A percentile compares a stretch with the other conserved stretches of the same genome.
Evolutionary conservation across 345 rosid genomes (phyloP).

Genomic region (Tarenaya hassleriana): DNA sequence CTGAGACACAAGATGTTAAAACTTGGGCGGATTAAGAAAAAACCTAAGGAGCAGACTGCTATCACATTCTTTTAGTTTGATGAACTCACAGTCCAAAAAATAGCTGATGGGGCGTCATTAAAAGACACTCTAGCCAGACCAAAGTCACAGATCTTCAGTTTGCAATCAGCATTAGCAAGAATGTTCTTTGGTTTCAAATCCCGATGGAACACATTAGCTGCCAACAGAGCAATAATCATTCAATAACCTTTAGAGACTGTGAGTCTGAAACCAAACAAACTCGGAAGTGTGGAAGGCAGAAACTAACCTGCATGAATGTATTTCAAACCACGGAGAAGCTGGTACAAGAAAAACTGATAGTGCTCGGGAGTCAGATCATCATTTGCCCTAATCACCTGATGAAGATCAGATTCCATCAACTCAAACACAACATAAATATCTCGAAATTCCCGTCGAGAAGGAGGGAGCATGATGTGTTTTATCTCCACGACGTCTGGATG

Average conservation of each 20-base stretch:
- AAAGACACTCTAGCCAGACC: conserved; percentile 95
- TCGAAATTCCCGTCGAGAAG: conserved; percentile 78
- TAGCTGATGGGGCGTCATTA: conserved; percentile 90
- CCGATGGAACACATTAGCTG: conserved; percentile 91
- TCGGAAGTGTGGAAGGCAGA: background rate
- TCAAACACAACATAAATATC: conserved; percentile 94
- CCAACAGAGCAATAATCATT: conserved; percentile 26
- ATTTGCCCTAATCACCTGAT: conserved; percentile 90
- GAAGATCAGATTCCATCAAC: conserved; percentile 97
- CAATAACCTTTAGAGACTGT: background rate
- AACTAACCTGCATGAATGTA: conserved; percentile 76
- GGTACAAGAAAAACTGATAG: conserved; percentile 86
- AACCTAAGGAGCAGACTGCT: conserved; percentile 3
- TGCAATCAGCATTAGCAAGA: conserved; percentile 95
- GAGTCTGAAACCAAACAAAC: background rate
- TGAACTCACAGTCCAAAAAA: conserved; percentile 87
- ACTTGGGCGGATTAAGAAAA: background rate
- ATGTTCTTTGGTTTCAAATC: conserved; percentile 97
- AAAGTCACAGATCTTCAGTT: conserved; percentile 93
- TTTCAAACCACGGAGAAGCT: conserved; percentile 93
- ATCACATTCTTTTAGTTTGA: conserved; percentile 1
- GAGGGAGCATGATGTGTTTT: conserved; percentile 96
- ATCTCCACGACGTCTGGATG: conserved; percentile 92
- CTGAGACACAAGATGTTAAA: background rate
- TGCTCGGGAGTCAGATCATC: conserved; percentile 89